Base-by-base conservation (phyloP, 441 rosid species). In the Capsella rubella region DNA sequence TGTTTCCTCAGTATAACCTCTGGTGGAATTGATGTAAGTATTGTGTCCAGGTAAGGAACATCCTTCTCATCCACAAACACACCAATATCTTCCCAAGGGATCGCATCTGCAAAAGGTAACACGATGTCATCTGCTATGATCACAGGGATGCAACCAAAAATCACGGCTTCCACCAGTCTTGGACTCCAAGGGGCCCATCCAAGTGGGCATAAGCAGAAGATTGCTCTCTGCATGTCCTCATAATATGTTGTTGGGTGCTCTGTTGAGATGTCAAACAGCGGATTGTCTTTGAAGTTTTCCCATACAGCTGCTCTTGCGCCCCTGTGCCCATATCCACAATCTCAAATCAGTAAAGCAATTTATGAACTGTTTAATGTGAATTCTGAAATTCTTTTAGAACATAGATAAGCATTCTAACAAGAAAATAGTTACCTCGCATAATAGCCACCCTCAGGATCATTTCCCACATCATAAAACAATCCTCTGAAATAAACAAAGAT, bases 111-210 rank as follows among this genome's bases (percentile, higher is more conserved):
- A 77, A 89, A 89, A 12, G 94, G 94, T 64, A 89, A 78, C 32
- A 89, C 91, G 8, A 89, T 89, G 80, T 89, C 91, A 21, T 87
- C 94, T 6, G 91, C 91, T 79, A 89, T 89, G 66, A 89, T 89
- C 51, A 89, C 90, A 11, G 91, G 90, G 70, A 89, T 89, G 89
- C 94, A 89, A 16, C 94, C 94, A n/a, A 89, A 89, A 73, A 89
- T 86, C 75, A 89, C 91, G 11, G 91, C 91, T 84, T 89, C 94
- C 5, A 89, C 90, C 79, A 89, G 79, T 72, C 94, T 84, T 35
- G 94, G 91, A 77, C 94, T 89, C 94, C 94, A 89, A 6, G 94
- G 94, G 3, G 94, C 94, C 94, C 94, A 89, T 32, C 94, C 94
- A 14, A 89, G 89, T 2, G 94, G 94, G 76, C 94, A 89, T 73